Evolutionary conservation across 1,284 basidiomycete species (phyloP), one percentile per base, ranked within the genome.

Genomic region (Cutaneotrichosporon cutaneum): DNA sequence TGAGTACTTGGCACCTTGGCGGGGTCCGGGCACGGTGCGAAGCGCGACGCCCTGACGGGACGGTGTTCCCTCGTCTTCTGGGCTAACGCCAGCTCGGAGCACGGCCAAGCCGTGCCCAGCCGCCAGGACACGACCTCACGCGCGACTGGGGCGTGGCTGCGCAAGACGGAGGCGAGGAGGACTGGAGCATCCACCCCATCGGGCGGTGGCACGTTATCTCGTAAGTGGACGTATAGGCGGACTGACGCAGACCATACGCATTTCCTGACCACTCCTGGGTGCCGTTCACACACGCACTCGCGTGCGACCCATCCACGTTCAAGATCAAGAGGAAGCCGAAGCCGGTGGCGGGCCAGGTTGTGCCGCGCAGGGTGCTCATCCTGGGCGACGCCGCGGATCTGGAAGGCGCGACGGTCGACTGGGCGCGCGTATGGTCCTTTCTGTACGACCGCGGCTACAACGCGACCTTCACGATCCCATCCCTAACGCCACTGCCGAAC

Each of bases 201-300:
- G 60, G 60, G 3, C 39, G 56, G 16, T 13, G 26, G 35, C 56
- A 56, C 50, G 27, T 48, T 24, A 48, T 61, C 8, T 24, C 56
- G 60, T 61, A 33, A 44, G 60, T 50, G 27, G 16, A 53, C 8
- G 2, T n/a, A n/a, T n/a, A n/a, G n/a, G n/a, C n/a, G n/a, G n/a
- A n/a, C 14, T 14, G 18, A 21, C 2, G 7, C 42, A 61, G 60
- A 63, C 66, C 65, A 68, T 64, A 50, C 64, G 58, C 16, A 35
- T 55, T 21, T 66, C 62, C 68, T 63, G 71, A 13, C 56, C 64
- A 26, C 56, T 32, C 55, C 3, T 61, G 39, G 21, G 35, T 61
- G 21, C 48, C 50, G 5, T 51, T 51, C 26, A 51, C 16, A 6
- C 48, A 51, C 11, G 4, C 26, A 5, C 48, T 6, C 2, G 18